Evolutionary conservation across 78 protist genomes (phyloP).

Genomic region (Dictyostelium capitatum): DNA sequence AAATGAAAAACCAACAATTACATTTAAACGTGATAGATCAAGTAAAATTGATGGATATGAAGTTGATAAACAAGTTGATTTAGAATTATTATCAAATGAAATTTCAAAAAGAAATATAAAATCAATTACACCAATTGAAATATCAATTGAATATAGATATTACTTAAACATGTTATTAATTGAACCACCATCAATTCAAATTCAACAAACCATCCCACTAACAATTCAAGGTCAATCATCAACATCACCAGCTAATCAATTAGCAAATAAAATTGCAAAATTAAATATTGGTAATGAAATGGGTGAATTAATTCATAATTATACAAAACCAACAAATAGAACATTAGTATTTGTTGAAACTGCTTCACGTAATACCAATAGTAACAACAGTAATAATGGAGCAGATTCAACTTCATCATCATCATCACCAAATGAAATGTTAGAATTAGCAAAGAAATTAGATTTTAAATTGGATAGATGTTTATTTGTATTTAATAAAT

Average conservation of each 20-base stretch:
- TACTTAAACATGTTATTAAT: slow-evolving; percentile 67
- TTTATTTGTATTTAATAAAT: slow-evolving; percentile 71
- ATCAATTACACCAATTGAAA: slow-evolving; percentile 30
- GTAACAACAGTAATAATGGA: background rate
- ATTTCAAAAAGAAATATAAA: slow-evolving; percentile 39
- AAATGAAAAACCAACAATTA: slow-evolving; percentile 42
- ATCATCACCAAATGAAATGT: background rate
- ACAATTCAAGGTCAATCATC: background rate
- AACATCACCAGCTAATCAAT: slow-evolving; percentile 8
- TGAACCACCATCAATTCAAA: slow-evolving; percentile 49
- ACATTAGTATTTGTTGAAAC: slow-evolving; percentile 72
- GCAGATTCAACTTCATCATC: background rate
- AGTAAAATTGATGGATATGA: slow-evolving; percentile 17
- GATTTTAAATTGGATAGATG: slow-evolving; percentile 83
- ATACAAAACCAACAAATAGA: slow-evolving; percentile 29
- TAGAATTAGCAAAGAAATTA: slow-evolving; percentile 68
- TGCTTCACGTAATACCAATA: background rate
- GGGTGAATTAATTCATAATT: slow-evolving; percentile 20
- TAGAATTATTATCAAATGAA: slow-evolving; percentile 20
- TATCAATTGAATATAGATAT: slow-evolving; percentile 59
- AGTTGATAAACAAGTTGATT: slow-evolving; percentile 32
- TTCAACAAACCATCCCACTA: background rate
- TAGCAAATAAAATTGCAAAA: slow-evolving; percentile 1
- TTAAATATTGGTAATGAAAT: slow-evolving; percentile 17
- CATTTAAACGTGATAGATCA: slow-evolving; percentile 70